phyloP scores from a whole-genome alignment of 164 flowering plant species.

The Chloranthus sessilifolius region DNA sequence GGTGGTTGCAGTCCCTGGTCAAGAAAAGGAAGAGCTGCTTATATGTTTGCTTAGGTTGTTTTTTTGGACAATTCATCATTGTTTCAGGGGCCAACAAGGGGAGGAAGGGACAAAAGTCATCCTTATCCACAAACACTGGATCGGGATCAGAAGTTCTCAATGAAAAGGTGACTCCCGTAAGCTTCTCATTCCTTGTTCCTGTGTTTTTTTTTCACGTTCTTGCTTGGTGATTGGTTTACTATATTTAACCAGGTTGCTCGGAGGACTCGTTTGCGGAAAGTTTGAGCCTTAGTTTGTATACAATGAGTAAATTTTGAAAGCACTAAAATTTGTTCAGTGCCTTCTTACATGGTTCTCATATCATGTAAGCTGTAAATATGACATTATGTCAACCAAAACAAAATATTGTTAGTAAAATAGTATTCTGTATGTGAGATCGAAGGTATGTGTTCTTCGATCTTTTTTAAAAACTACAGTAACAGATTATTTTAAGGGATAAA shows the following conservation, averaged over 20 bases:
- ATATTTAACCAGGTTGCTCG: conserved; percentile 7
- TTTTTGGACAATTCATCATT: background rate
- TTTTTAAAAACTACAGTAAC: too few species aligned
- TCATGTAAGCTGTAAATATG: too few species aligned
- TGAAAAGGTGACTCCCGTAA: background rate
- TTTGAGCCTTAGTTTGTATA: conserved; percentile 2
- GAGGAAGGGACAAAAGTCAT: background rate
- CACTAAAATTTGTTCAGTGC: too few species aligned
- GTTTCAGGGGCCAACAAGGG: background rate
- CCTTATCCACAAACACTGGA: background rate
- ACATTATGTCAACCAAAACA: too few species aligned
- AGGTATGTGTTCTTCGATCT: too few species aligned
- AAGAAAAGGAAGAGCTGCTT: too few species aligned
- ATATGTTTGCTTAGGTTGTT: background rate
- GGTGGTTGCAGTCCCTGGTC: too few species aligned
- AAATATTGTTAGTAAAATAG: too few species aligned
- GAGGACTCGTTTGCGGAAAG: conserved; percentile 5
- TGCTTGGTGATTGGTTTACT: background rate
- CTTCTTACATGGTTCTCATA: too few species aligned
- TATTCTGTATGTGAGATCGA: too few species aligned
- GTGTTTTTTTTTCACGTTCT: background rate
- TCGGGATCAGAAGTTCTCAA: background rate
- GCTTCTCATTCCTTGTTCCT: background rate
- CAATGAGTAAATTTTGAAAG: too few species aligned
- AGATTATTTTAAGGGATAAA: too few species aligned